These are phyloP conservation scores for Fusarium tanahbumbuense DNA, from an alignment of 2,329 filamentous ascomycete species.

Conservation along the genomic window DNA sequence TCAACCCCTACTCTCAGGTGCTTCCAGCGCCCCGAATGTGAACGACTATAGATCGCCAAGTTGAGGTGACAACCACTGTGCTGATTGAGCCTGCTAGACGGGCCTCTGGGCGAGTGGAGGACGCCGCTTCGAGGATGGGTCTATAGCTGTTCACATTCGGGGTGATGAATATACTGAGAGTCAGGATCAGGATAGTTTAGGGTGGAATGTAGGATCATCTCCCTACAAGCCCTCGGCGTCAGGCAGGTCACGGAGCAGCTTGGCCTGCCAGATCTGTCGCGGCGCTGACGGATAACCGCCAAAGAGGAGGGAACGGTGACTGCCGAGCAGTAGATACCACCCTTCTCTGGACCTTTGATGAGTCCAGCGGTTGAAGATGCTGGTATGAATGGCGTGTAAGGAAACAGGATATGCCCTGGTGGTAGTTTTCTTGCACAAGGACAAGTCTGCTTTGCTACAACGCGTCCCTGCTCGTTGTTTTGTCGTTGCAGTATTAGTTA, in stretches of 20 bases:
- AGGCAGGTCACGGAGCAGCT: constrained; percentile 30
- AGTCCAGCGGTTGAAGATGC: constrained; percentile 49
- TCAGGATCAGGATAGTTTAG: constrained; percentile 28
- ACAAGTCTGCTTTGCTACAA: constrained; percentile 52
- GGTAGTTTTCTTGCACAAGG: constrained; percentile 48
- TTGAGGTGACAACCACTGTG: constrained; percentile 33
- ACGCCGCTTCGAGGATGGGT: constrained; percentile 39
- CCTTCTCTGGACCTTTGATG: constrained; percentile 35
- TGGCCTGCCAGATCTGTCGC: constrained; percentile 28
- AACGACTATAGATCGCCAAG: constrained; percentile 28
- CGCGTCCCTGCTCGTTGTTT: constrained; percentile 55
- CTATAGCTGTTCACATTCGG: constrained; percentile 29
- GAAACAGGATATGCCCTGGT: constrained; percentile 47
- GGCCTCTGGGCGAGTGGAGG: constrained; percentile 33
- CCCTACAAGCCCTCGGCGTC: constrained; percentile 41
- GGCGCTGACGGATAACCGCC: constrained; percentile 25
- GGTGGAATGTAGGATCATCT: constrained; percentile 47
- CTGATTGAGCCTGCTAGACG: constrained; percentile 43
- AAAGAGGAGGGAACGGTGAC: constrained; percentile 30
- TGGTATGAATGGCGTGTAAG: constrained; percentile 49
- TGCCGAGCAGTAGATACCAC: constrained; percentile 39
- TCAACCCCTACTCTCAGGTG: constrained; percentile 10
- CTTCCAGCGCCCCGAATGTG: constrained; percentile 11
- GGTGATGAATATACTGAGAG: constrained; percentile 14
- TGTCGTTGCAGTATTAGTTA: constrained; percentile 58